Evolutionary conservation across 257 asterid species (phyloP).

Genomic region (Rehmannia glutinosa): DNA sequence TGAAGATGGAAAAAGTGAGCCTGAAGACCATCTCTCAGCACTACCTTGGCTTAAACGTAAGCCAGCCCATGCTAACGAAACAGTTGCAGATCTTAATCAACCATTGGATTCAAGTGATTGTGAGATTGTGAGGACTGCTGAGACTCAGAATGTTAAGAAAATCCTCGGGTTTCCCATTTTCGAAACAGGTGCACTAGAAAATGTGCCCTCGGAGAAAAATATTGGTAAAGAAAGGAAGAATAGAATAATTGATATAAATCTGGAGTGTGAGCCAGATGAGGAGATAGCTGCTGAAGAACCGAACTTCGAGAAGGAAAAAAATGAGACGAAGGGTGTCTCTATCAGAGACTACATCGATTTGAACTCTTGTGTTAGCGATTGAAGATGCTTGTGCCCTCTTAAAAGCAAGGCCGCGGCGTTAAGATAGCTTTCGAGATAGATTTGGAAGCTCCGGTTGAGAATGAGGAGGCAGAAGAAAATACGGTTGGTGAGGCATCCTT

Average conservation of each 20-base stretch:
- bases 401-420: constrained; percentile 22
- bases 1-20: constrained; percentile 30
- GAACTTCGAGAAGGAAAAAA: constrained; percentile 27
- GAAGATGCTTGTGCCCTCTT: constrained; percentile 54
- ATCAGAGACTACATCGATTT: constrained; percentile 54
- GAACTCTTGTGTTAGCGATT: constrained; percentile 62
- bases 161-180: constrained; percentile 77
- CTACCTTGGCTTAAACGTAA: constrained; percentile 79
- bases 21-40: constrained; percentile 25
- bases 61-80: constrained; percentile 30
- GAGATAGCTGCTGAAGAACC: constrained; percentile 28
- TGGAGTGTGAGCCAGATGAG: constrained; percentile 65
- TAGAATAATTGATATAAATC: constrained; percentile 67
- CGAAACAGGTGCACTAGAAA: constrained; percentile 31
- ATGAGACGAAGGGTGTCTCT: constrained; percentile 14
- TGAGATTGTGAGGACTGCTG: constrained; percentile 17
- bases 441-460: constrained; percentile 67
- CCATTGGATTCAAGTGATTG: constrained; percentile 29
- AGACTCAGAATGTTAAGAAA: constrained; percentile 38
- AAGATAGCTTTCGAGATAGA: constrained; percentile 52
- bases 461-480: constrained; percentile 37
- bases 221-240: constrained; percentile 31
- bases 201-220: constrained; percentile 28
- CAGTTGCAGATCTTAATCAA: constrained; percentile 50
- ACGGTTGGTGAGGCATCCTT: constrained; percentile 19